Evolutionary conservation across 352 stramenopile genomes (phyloP).

Genomic region (Globisporangium lucens): DNA sequence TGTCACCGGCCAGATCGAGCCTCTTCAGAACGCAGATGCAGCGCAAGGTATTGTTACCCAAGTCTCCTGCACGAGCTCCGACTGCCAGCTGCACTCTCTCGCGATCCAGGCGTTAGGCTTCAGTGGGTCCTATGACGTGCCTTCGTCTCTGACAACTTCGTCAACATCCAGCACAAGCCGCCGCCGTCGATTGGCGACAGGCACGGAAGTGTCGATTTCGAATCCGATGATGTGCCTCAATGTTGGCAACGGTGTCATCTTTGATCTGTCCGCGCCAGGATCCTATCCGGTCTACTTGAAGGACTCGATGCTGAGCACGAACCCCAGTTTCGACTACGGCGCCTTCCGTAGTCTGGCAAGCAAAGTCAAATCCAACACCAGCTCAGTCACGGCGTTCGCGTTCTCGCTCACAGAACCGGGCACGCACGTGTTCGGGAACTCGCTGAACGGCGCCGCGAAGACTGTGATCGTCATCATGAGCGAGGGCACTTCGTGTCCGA

Average conservation of each 20-base stretch:
- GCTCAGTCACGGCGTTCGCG: slow-evolving; percentile 71
- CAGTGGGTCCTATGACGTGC: slow-evolving; percentile 59
- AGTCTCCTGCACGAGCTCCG: slow-evolving; percentile 35
- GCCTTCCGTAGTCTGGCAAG: slow-evolving; percentile 73
- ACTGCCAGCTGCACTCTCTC: slow-evolving; percentile 59
- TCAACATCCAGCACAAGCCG: slow-evolving; percentile 1
- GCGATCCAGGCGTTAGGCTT: slow-evolving; percentile 50
- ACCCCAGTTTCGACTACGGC: slow-evolving; percentile 89
- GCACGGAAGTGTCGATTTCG: slow-evolving; percentile 30
- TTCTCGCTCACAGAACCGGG: slow-evolving; percentile 86
- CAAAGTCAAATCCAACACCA: slow-evolving; percentile 56
- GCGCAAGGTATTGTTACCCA: slow-evolving; percentile 42
- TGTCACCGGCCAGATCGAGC: slow-evolving; percentile 24
- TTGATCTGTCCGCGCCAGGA: slow-evolving; percentile 74
- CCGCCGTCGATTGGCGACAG: slow-evolving; percentile 16
- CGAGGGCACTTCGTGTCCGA: slow-evolving; percentile 63
- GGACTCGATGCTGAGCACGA: slow-evolving; percentile 94
- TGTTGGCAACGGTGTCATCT: slow-evolving; percentile 80
- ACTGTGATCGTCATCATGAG: slow-evolving; percentile 88
- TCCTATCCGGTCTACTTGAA: slow-evolving; percentile 93
- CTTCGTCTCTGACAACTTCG: slow-evolving; percentile 21
- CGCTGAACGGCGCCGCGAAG: slow-evolving; percentile 52
- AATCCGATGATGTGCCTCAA: slow-evolving; percentile 89
- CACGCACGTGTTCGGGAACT: slow-evolving; percentile 89
- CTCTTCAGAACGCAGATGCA: slow-evolving; percentile 18